A percentile compares a stretch with the other conserved stretches of the same genome.
Evolutionary conservation across 2,329 filamentous ascomycete species (phyloP).

Genomic region (Lachnellula occidentalis): DNA sequence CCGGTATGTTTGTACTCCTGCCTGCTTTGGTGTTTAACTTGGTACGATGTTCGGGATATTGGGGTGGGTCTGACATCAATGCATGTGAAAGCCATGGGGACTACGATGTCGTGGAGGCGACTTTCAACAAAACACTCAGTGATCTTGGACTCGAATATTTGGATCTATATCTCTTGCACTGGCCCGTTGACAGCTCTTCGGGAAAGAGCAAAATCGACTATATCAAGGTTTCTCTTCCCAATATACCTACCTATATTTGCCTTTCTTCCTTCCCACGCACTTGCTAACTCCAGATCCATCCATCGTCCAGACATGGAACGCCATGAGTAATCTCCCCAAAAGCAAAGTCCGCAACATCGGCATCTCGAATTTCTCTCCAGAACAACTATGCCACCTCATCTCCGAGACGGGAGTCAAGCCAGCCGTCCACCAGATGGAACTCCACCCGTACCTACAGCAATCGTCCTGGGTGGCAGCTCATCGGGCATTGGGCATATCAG

Average conservation of each 20-base stretch:
- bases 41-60: too few species aligned
- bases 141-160: constrained; percentile 58
- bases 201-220: constrained; percentile 20
- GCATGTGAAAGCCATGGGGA: constrained; percentile 34
- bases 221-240: constrained; percentile 35
- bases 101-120: constrained; percentile 61
- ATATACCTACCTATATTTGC: constrained; percentile 23
- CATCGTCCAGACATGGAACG: constrained; percentile 67
- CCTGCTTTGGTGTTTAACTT: not conserved
- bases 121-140: constrained; percentile 51
- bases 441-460: constrained; percentile 72
- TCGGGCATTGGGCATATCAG: constrained; percentile 27
- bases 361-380: constrained; percentile 74
- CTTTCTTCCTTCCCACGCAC: constrained; percentile 35
- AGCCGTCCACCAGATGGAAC: constrained; percentile 75
- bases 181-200: constrained; percentile 58
- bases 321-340: constrained; percentile 60
- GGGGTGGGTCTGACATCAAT: too few species aligned
- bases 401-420: constrained; percentile 40
- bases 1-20: constrained; percentile 4
- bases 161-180: constrained; percentile 67
- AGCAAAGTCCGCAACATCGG: constrained; percentile 74
- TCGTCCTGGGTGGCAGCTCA: constrained; percentile 23
- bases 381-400: constrained; percentile 9
- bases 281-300: constrained; percentile 52